These are phyloP conservation scores for Russula vinacea DNA, from an alignment of 768 basidiomycete species.

Conservation along the genomic window DNA sequence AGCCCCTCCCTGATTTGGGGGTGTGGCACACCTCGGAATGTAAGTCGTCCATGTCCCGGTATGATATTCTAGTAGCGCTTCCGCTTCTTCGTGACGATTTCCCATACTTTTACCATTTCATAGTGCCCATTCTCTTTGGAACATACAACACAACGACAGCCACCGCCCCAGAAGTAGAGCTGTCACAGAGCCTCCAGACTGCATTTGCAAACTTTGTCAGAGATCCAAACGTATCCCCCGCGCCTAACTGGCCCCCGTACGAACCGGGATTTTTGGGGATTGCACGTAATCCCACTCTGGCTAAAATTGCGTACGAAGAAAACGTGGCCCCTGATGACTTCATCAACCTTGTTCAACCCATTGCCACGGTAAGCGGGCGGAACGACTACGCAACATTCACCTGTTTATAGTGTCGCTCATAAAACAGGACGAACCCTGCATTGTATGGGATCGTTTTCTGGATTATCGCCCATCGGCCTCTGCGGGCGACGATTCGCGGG, in stretches of 20 bases:
- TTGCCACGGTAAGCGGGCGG: neutral
- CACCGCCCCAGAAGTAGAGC: slow-evolving; percentile 29
- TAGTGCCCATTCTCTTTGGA: slow-evolving; percentile 34
- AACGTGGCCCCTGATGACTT: slow-evolving; percentile 7
- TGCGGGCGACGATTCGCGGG: neutral
- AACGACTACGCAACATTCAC: neutral
- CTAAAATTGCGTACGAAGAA: slow-evolving; percentile 13
- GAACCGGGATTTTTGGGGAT: neutral
- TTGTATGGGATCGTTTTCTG: neutral
- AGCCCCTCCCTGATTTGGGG: neutral
- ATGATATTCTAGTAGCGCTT: neutral
- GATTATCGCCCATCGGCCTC: neutral
- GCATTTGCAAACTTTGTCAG: slow-evolving; percentile 20
- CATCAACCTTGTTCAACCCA: neutral
- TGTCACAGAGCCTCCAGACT: slow-evolving; percentile 31
- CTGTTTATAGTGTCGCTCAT: neutral
- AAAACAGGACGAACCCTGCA: slow-evolving; percentile 8
- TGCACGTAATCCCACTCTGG: neutral
- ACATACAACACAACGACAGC: slow-evolving; percentile 34
- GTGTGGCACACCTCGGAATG: neutral
- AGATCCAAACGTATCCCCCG: slow-evolving; percentile 6
- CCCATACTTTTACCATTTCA: neutral
- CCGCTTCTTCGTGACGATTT: neutral
- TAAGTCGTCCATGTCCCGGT: neutral
- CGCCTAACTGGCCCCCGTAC: slow-evolving; percentile 15